A percentile compares a stretch with the other conserved stretches of the same genome.
phyloP scores from a whole-genome alignment of 345 rosid species.

The Citrus medica region DNA sequence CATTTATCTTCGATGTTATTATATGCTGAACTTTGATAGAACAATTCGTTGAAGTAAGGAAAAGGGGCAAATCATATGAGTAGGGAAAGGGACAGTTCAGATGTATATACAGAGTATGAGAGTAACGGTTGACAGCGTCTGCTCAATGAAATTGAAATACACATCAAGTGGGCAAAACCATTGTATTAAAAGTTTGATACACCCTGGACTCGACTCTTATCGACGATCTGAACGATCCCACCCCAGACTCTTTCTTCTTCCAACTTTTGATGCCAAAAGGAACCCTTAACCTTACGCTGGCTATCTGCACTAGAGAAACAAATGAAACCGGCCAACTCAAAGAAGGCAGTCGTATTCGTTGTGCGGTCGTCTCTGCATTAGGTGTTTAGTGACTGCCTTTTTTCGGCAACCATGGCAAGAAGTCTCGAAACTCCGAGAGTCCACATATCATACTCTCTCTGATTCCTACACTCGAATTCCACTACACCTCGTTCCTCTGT shows the following conservation, averaged over 20 bases:
- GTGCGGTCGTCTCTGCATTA: neutral
- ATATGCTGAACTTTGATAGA: too few relatives aligned
- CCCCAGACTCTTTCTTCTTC: too few relatives aligned
- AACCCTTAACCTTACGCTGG: neutral
- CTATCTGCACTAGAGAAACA: neutral
- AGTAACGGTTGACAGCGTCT: neutral
- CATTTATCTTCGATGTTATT: too few relatives aligned
- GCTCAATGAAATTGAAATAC: neutral
- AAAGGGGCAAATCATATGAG: too few relatives aligned
- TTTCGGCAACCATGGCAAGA: slow-evolving; percentile 50
- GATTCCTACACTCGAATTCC: slow-evolving; percentile 85
- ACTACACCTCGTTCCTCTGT: slow-evolving; percentile 58
- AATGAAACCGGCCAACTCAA: neutral
- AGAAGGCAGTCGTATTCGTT: neutral
- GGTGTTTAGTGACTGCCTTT: slow-evolving; percentile 27
- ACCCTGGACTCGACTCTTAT: too few relatives aligned
- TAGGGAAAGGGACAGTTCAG: neutral
- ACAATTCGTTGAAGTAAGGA: too few relatives aligned
- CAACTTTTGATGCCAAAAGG: too few relatives aligned
- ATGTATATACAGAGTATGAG: neutral
- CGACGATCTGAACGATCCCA: too few relatives aligned
- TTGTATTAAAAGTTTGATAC: too few relatives aligned
- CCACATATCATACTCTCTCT: slow-evolving; percentile 78
- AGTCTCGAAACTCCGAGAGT: slow-evolving; percentile 71
- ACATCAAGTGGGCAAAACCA: neutral